Evolutionary conservation across 2,329 filamentous ascomycete species (phyloP), one percentile per base, ranked within the genome.

Genomic region (Exophiala spinifera): DNA sequence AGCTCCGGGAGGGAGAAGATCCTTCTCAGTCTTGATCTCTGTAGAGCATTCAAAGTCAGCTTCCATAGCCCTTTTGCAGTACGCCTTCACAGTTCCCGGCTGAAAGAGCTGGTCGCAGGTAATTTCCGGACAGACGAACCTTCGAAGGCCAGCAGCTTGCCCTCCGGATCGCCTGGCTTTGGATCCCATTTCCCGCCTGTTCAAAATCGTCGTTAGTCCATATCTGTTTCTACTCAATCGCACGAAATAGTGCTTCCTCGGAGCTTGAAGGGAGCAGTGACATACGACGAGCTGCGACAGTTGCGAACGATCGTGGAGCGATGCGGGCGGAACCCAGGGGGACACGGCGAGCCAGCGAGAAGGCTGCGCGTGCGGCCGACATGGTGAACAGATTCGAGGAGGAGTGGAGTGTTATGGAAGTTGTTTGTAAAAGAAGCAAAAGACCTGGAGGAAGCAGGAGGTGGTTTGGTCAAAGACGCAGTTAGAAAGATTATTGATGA

Each of bases 1-100:
- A 67, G 88, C 91, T 79, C 94, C 94, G 31, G 90, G 88, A 61
- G 87, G 83, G 63, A 95, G 65, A 56, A 99, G 88, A 74, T 99
- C 94, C n/a, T 84, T 81, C 64, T 87, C 82, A 63, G 71, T 76
- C 78, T 87, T 87, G 78, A 99, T 83, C 67, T 97, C 94, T 99
- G 73, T 66, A 61, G 65, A 65, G 63, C 44, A 51, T 33, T 13
- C 40, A 37, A 37, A 19, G 21, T 51, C 21, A 59, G 46, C 44
- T 31, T 44, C 51, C 25, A 47, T 15, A 6, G 3, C 49, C 48
- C 13, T 43, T 28, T 17, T n/a, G 20, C 10, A 10, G 10, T 3
- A 15, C 15, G n/a, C 23, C 10, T 17, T 3, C 19, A 21, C 21
- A 14, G 20, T 21, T 25, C 20, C 19, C 19, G 13, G 42, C 14